Base-by-base conservation (phyloP, 2,329 filamentous ascomycete genomes). In the Albophoma yamanashiensis region DNA sequence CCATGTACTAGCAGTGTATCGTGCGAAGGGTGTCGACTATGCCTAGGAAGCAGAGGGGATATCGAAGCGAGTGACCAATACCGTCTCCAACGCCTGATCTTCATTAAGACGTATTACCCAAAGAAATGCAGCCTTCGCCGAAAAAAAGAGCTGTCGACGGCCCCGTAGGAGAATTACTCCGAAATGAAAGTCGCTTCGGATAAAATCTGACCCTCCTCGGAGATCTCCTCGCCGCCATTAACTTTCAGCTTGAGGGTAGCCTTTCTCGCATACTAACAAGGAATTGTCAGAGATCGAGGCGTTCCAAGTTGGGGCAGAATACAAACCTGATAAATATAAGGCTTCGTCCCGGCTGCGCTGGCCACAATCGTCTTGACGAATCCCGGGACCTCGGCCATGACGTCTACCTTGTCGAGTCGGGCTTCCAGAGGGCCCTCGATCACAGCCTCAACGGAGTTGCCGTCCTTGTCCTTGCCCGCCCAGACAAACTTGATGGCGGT, bases 131-230 rank as follows among this genome's bases (percentile, higher is more conserved):
- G 58, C 55, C 53, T 22, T 47, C 15, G 25, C 39, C 39, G 42
- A 15, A 36, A 4, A 7, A 36, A 38, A 22, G 31, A 55, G 7
- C 20, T 20, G 17, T 20, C n/a, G 11, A n/a, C 17, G 11, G 50
- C 9, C 47, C 27, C 14, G 17, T 20, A 42, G 39, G 25, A 12
- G 56, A 38, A 22, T 67, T 71, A 75, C 64, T 78, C 88, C 58
- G 89, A 92, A 75, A 99, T 96, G 78, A 97, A 99, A n/a, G 92
- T 97, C 3, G 94, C 92, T 78, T 99, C 94, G 60, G 84, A 85
- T 76, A 95, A 96, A 59, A 96, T 76, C 55, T 76, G 79, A 56
- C 94, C 94, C 70, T 92, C 79, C 74, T 97, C 93, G 22, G 81
- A 79, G 63, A 86, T 83, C 68, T 92, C 89, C 68, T 90, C 81